Base-by-base conservation (phyloP, 768 basidiomycete genomes). In the Trametopsis cervina region DNA sequence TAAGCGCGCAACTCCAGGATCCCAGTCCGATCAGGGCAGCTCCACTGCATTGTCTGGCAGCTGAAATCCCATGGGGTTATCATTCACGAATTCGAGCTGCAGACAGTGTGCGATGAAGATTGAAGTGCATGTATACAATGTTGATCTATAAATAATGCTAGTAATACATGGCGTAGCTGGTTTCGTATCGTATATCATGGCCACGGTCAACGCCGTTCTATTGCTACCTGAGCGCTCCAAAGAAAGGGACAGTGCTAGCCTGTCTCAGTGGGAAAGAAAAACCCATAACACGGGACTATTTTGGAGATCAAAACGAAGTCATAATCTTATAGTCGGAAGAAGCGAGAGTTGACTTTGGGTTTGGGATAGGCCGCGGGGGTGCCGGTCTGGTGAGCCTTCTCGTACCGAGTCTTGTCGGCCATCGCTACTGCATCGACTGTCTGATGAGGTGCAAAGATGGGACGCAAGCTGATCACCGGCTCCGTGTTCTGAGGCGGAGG, bases 321-420 rank as follows among this genome's bases (percentile, higher is more conserved):
- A 33, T 15, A 33, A n/a, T n/a, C 41, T 53, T 41, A 58, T n/a
- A 58, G 40, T n/a, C 50, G 47, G 54, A 58, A 58, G 47, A 54
- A 49, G 35, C 57, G 54, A 2, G 57, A 58, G 50, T 54, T 51
- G 42, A 46, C 46, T 26, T 40, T 27, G 20, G 57, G 47, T 25
- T 38, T 48, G 2, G 36, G 20, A 10, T 38, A 29, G 9, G 40
- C 35, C 26, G 40, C 15, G 24, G 42, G 22, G 17, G 46, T 15
- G 24, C 22, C 43, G 3, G 40, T 47, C 2, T 36, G n/a, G 39
- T 44, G 29, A 20, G 50, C 39, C 48, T 27, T 35, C 43, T 41
- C 37, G 38, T 20, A 40, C 20, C 44, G 29, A 10, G 39, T 10
- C 44, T 42, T 22, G 50, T 42, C 43, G 44, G 29, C 11, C 37